Evolutionary conservation across 495 filamentous ascomycete species (phyloP).

Genomic region (Aspergillus biplanus): DNA sequence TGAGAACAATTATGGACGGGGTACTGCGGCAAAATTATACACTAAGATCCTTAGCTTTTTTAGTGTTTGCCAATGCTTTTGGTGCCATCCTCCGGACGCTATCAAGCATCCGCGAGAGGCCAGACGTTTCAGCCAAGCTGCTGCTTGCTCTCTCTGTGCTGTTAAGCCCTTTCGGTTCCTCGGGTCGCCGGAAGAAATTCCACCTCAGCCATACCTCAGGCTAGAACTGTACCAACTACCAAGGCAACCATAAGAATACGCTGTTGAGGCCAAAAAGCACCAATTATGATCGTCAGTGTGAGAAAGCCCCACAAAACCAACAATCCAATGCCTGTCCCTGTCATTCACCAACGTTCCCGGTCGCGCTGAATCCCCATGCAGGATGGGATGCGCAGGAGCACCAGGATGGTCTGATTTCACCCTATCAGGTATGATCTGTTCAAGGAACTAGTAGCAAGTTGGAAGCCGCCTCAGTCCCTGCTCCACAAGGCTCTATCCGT

Average conservation of each 20-base stretch:
- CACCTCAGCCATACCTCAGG: not conserved
- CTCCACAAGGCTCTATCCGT: conserved; percentile 2
- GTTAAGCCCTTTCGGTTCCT: no score
- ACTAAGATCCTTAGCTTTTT: not conserved
- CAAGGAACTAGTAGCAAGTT: not conserved
- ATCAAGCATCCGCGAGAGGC: not conserved
- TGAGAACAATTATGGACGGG: not conserved
- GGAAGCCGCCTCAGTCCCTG: not conserved
- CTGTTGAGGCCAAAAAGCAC: not conserved
- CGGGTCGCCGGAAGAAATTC: not conserved
- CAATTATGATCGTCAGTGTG: not conserved
- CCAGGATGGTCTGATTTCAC: conserved; percentile 5
- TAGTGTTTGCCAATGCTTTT: not conserved
- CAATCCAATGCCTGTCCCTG: not conserved
- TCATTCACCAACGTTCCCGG: not conserved
- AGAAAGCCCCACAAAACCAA: not conserved
- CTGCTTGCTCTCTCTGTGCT: not conserved
- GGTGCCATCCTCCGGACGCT: not conserved
- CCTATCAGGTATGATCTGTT: not conserved
- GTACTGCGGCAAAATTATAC: not conserved
- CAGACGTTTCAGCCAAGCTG: not conserved
- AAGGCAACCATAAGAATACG: not conserved
- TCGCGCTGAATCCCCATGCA: not conserved
- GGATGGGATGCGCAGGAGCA: not conserved
- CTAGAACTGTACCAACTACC: not conserved